Evolutionary conservation across 1,284 basidiomycete genomes (phyloP), one percentile per base, ranked within the genome.

Genomic region (Stereum hirsutum): DNA sequence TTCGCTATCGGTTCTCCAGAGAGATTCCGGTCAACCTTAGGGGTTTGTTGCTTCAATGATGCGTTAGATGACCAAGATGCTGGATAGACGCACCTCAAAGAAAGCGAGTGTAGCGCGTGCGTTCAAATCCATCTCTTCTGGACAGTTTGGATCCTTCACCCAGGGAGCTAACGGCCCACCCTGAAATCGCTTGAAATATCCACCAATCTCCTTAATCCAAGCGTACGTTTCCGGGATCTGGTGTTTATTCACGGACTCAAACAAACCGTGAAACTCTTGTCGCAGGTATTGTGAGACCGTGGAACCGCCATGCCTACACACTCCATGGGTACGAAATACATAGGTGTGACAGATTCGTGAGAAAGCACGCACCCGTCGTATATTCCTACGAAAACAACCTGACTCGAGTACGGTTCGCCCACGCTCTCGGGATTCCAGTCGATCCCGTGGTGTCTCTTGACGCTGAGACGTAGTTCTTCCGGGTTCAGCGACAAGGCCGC

Each of bases 171-270:
- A 64, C 2, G 69, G 76, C 7, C 91, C 92, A 5, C 92, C 92
- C 49, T 69, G 70, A 63, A 89, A 95, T 28, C 92, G 78, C 54
- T 81, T 85, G 59, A 93, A 92, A 61, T 95, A 96, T 4, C 92
- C 92, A 6, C 87, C 87, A 2, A 83, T 58, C 54, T 83, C 76
- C 50, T 83, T 84, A 37, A 86, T 77, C 76, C 82, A 89, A 6
- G 69, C 68, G 45, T 80, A 81, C n/a, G 90, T 63, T 19, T 87
- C 82, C 3, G 83, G 81, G 12, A 91, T 79, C 15, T 78, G 70
- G 1, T 69, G 63, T 46, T 82, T 79, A 51, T 80, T 57, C 1
- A 79, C 84, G 2, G 74, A 74, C 58, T 96, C 92, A 45, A 94
- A 80, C 25, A 89, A 64, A 1, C 76, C 75, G 49, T 90, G 87